phyloP scores from a whole-genome alignment of 2,329 filamentous ascomycete species.

The Aspergillus ruber region DNA sequence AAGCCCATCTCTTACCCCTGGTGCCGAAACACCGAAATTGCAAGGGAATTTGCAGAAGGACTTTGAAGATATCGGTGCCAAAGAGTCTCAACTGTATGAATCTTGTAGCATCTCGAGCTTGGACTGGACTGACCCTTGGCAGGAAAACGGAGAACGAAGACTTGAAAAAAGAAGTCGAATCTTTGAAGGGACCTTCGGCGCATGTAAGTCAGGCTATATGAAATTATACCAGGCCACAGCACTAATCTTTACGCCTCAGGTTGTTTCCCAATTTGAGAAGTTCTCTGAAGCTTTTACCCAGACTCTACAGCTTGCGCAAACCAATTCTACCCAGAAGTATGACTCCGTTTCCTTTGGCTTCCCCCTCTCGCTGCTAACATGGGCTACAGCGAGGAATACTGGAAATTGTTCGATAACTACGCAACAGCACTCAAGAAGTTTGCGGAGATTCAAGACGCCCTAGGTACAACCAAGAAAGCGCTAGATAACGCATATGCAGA shows the following conservation, averaged over 20 bases:
- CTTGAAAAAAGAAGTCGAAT: slow-evolving; percentile 31
- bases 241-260: slow-evolving; percentile 16
- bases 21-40: slow-evolving; percentile 32
- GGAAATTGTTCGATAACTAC: slow-evolving; percentile 37
- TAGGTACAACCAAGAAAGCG: slow-evolving; percentile 29
- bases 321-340: slow-evolving; percentile 33
- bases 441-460: slow-evolving; percentile 30
- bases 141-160: slow-evolving; percentile 39
- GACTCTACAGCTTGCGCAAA: slow-evolving; percentile 26
- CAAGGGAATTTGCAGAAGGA: slow-evolving; percentile 37
- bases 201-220: slow-evolving; percentile 9
- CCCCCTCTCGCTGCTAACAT: slow-evolving; percentile 9
- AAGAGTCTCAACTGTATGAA: slow-evolving; percentile 34
- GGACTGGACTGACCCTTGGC: slow-evolving; percentile 13
- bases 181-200: slow-evolving; percentile 20
- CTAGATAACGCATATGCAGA: slow-evolving; percentile 32
- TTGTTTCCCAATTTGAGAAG: slow-evolving; percentile 21
- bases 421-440: slow-evolving; percentile 31
- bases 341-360: neutral
- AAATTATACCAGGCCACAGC: neutral
- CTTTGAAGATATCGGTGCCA: slow-evolving; percentile 35
- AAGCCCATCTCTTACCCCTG: slow-evolving; percentile 32
- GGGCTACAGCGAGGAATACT: slow-evolving; percentile 32
- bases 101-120: neutral
- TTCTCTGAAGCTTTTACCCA: slow-evolving; percentile 29